A percentile compares a stretch with the other conserved stretches of the same genome.
Evolutionary conservation across 306 rosid species (phyloP).

Genomic region (Prunus salicina): DNA sequence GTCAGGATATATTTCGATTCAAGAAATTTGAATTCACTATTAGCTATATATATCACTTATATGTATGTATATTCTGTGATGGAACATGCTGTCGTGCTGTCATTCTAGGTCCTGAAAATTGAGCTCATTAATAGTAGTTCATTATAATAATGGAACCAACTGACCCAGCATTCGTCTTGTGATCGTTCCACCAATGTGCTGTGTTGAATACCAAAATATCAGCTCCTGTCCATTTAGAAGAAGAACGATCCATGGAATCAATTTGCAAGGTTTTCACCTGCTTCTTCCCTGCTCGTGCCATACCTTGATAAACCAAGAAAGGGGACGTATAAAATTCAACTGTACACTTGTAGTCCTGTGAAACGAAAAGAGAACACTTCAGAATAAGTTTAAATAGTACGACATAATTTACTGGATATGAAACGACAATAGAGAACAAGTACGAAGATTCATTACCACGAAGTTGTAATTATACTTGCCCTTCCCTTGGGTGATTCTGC

Average conservation of each 20-base stretch:
- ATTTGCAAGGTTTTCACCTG: conserved; percentile 64
- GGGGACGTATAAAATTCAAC: conserved; percentile 78
- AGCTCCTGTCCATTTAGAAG: conserved; percentile 92
- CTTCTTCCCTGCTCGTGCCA: conserved; percentile 73
- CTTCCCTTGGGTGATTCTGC: conserved; percentile 74
- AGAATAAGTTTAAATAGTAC: neutral
- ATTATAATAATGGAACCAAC: conserved; percentile 1
- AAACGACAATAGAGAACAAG: conserved; percentile 16
- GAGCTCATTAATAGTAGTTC: too few species aligned
- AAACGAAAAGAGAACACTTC: conserved; percentile 7
- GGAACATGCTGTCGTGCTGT: too few species aligned
- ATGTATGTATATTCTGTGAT: too few species aligned
- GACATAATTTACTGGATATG: neutral
- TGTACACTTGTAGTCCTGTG: conserved; percentile 83
- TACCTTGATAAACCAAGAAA: conserved; percentile 79
- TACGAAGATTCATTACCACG: conserved; percentile 53
- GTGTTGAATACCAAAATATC: conserved; percentile 86
- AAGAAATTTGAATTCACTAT: neutral
- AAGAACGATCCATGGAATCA: conserved; percentile 75
- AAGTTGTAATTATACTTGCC: conserved; percentile 83
- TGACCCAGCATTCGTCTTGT: conserved; percentile 90
- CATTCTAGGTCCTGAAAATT: too few species aligned
- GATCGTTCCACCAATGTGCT: conserved; percentile 98
- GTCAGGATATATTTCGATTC: neutral
- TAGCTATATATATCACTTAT: too few species aligned